Conservation (phyloP, 352 stramenopile genomes). For the Phytophthora pistaciae region DNA sequence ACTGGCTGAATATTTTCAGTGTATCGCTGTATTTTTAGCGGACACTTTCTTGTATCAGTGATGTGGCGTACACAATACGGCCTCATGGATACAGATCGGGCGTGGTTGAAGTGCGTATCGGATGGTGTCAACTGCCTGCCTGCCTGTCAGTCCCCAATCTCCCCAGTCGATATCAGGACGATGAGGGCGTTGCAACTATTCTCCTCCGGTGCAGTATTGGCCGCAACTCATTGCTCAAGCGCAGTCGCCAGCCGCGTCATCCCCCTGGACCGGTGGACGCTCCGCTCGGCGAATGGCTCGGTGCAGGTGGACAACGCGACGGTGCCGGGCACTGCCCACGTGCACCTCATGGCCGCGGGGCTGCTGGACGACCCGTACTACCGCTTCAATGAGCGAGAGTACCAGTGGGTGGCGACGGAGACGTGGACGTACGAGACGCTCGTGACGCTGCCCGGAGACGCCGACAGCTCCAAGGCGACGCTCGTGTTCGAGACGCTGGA, state of each 20-base stretch:
- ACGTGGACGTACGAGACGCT: constrained; percentile 82
- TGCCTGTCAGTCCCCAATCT: constrained; percentile 18
- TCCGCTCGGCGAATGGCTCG: constrained; percentile 67
- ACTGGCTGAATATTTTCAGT: neutral
- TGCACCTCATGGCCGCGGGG: constrained; percentile 67
- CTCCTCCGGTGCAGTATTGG: neutral
- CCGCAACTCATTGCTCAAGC: neutral
- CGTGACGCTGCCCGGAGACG: constrained; percentile 35
- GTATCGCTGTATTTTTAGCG: constrained; percentile 10
- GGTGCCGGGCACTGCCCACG: constrained; percentile 79
- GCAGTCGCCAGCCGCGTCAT: constrained; percentile 23
- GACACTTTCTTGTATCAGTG: constrained; percentile 1
- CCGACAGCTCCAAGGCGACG: constrained; percentile 3
- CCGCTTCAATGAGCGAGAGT: constrained; percentile 76
- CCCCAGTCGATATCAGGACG: neutral
- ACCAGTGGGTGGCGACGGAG: constrained; percentile 72
- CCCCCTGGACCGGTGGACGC: constrained; percentile 56
- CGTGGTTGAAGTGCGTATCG: constrained; percentile 27
- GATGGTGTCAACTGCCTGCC: neutral
- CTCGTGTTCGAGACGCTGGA: constrained; percentile 81
- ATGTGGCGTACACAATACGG: constrained; percentile 4
- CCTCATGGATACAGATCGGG: neutral
- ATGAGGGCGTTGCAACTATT: constrained; percentile 6
- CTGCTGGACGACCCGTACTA: constrained; percentile 74
- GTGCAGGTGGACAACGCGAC: constrained; percentile 55